phyloP scores from a whole-genome alignment of 345 rosid species.

The Acer yangbiense region DNA sequence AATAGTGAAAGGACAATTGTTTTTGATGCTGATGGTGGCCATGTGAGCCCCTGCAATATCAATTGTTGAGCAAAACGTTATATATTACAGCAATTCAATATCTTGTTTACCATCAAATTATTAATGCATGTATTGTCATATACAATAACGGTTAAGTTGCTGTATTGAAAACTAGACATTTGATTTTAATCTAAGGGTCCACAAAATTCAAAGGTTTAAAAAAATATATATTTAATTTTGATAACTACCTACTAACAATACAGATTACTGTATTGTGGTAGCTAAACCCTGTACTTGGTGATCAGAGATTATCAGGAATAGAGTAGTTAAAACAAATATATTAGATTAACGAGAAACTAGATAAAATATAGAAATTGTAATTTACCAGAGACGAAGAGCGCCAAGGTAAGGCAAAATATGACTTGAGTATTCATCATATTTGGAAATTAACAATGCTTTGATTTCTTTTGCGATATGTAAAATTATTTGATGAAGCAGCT shows the following conservation, averaged over 20 bases:
- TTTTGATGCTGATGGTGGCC: conserved; percentile 35
- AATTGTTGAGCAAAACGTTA: not conserved
- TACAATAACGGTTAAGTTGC: too few species aligned
- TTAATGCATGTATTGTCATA: too few species aligned
- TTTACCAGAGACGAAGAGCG: not conserved
- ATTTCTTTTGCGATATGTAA: not conserved
- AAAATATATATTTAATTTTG: too few species aligned
- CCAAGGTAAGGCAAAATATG: conserved; percentile 9
- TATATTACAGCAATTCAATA: too few species aligned
- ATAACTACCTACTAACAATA: too few species aligned
- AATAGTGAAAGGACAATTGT: conserved; percentile 51
- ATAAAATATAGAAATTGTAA: not conserved
- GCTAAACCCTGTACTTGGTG: too few species aligned
- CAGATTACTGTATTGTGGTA: too few species aligned
- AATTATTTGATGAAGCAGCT: not conserved
- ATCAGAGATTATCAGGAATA: not conserved
- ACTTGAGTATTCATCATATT: not conserved
- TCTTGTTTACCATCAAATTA: too few species aligned
- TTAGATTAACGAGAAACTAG: not conserved
- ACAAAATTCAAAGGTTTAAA: too few species aligned
- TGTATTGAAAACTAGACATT: too few species aligned
- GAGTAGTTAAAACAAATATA: not conserved
- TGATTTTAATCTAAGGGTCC: too few species aligned
- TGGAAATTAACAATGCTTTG: not conserved
- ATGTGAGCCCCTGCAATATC: not conserved